Evolutionary conservation across 805 yeast genomes (phyloP), one percentile per base, ranked within the genome.

Genomic region (Saturnispora kantuleensis): DNA sequence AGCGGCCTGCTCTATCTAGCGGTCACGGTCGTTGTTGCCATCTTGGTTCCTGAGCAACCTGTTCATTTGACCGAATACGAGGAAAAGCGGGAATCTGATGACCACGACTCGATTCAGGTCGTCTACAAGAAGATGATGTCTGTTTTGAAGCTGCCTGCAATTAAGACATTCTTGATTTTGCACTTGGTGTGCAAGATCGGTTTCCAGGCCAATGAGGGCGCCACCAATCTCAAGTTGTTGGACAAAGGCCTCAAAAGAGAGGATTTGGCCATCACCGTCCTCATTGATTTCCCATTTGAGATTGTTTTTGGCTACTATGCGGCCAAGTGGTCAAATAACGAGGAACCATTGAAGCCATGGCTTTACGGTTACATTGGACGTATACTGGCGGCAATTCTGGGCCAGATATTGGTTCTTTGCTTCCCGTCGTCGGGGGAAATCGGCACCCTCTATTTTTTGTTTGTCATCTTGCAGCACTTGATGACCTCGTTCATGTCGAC

Each of bases 231-330:
- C 53, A 93, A 90, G 60, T 68, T 93, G 17, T 67, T 93, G 5
- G 98, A 93, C 59, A 82, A 81, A 56, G 98, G 98, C 0, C 77
- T 93, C 38, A 79, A 93, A 34, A 85, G 89, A 59, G 98, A 93
- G 61, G 97, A 93, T 58, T 67, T 93, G 34, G 94, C 97, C 1
- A 76, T 93, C 16, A 85, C 96, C 0, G 97, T 90, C 0, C 65
- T 93, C 38, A 85, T 93, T 40, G 96, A 93, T 60, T 93, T 93
- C 63, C 98, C 98, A 10, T 88, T 93, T 61, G 97, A 93, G 60
- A 83, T 93, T 59, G 65, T 90, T 3, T 90, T 93, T 64, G 97
- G 98, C 1, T 93, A 88, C 61, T 89, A 88, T 55, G 95, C 95
- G 1, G 98, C 96, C 5, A 77, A 87, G 55, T 87, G 97, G 96